Evolutionary conservation across 139 green algal species (phyloP), one percentile per base, ranked within the genome.

Genomic region (Chlamydomonas incerta): DNA sequence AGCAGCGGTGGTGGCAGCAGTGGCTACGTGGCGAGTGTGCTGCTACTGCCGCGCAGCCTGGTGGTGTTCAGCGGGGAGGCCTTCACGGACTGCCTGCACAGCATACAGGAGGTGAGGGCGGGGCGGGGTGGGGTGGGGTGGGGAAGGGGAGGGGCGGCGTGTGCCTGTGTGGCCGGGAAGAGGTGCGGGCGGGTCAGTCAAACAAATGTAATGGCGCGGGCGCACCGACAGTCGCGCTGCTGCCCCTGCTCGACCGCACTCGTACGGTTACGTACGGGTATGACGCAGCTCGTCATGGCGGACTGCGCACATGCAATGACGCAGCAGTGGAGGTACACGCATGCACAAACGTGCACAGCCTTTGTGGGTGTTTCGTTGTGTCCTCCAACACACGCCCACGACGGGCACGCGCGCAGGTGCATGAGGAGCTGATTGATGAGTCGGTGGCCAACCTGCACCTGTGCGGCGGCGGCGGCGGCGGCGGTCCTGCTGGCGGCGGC

Each of bases 41-140:
- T 92, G 63, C 87, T 93, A 2, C 83, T 89, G 88, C 93, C 91
- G 0, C 82, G 93, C 66, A 94, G 90, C 72, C 83, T 96, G 68
- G 75, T 96, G 74, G 83, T 94, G 26, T 96, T 96, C 68, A 37
- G 34, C 0, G 88, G 82, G 20, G 90, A 92, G 9, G 93, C 93
- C 1, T 96, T 95, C 72, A 81, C 85, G 17, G 9, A 83, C 47
- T 93, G 87, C 72, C 74, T 94, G 69, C 93, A 96, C 83, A 87
- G 90, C 82, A 96, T 96, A 35, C 87, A 94, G 0, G 87, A 89
- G 87, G 88, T 91, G 57, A 50, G 33, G 76, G 1, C 11, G 47
- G n/a, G n/a, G 50, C 1, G 50, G 55, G 34, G 21, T 0, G 24
- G 62, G 5, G 18, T 31, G 37, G 35, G n/a, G 1, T 35, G 35